These are phyloP conservation scores for Lodderomyces metapsilosis DNA, from an alignment of 1,139 yeast species.

Conservation along the genomic window DNA sequence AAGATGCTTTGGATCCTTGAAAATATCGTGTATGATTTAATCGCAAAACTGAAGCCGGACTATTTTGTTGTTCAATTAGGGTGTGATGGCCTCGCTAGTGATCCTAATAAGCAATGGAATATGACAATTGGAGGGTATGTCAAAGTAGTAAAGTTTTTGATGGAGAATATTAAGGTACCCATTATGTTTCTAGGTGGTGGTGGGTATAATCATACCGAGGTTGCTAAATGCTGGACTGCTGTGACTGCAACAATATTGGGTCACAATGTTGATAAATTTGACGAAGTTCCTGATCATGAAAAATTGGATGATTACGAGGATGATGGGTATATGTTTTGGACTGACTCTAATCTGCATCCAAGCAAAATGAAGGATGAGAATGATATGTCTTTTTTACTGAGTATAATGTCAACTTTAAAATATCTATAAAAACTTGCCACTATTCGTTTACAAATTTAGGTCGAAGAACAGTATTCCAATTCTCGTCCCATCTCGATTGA, in stretches of 20 bases:
- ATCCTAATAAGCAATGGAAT: conserved; percentile 68
- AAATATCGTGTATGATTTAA: conserved; percentile 44
- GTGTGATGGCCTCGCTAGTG: conserved; percentile 63
- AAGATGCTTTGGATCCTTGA: conserved; percentile 35
- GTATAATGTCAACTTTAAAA: conserved; percentile 16
- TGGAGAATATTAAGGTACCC: conserved; percentile 31
- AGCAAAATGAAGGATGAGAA: conserved; percentile 44
- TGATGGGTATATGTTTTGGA: conserved; percentile 56
- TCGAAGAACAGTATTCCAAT: conserved; percentile 53
- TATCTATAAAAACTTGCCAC: conserved; percentile 5
- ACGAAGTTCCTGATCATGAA: conserved; percentile 50
- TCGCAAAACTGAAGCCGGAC: conserved; percentile 43
- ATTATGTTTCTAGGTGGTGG: conserved; percentile 70
- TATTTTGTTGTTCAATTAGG: conserved; percentile 68
- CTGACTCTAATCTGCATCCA: conserved; percentile 21
- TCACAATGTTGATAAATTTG: conserved; percentile 10
- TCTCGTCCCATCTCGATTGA: conserved; percentile 65
- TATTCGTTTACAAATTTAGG: conserved; percentile 18
- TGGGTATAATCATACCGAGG: conserved; percentile 64
- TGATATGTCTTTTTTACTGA: conserved; percentile 19
- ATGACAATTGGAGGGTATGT: conserved; percentile 54
- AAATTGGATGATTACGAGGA: conserved; percentile 42
- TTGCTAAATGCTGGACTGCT: conserved; percentile 65
- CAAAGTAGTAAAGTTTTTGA: conserved; percentile 28
- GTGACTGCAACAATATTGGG: conserved; percentile 31